phyloP scores from a whole-genome alignment of 2,329 filamentous ascomycete species.

The Nectriaceae sp. region DNA sequence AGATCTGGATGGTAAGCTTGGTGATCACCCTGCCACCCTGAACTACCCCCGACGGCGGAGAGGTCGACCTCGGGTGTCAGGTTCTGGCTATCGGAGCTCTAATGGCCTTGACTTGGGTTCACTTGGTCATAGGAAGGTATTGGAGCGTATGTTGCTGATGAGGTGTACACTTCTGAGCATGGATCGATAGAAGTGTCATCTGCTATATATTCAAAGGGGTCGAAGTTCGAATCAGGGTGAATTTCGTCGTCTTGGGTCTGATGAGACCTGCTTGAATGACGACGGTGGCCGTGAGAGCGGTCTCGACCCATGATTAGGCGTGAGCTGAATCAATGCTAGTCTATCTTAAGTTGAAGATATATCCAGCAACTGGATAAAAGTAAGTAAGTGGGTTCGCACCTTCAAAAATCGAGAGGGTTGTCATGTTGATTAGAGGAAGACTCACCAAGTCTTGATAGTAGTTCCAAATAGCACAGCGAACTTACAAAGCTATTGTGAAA shows the following conservation, averaged over 20 bases:
- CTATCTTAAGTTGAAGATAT: no score
- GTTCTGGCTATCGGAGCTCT: slow-evolving; percentile 16
- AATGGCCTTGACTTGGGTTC: slow-evolving; percentile 21
- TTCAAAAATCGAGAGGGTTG: no score
- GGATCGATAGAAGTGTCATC: neutral
- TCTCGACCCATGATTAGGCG: no score
- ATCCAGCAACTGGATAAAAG: no score
- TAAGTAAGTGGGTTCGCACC: no score
- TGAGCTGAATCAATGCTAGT: no score
- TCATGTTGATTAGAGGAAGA: no score
- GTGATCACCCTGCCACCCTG: slow-evolving; percentile 16
- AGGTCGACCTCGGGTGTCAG: slow-evolving; percentile 11
- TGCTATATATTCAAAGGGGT: no score
- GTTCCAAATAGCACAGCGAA: no score
- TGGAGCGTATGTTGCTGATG: neutral
- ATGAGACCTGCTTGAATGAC: slow-evolving; percentile 9
- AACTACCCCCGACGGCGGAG: slow-evolving; percentile 8
- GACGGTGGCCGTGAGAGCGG: neutral
- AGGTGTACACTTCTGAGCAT: neutral
- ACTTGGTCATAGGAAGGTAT: slow-evolving; percentile 9
- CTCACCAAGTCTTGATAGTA: no score
- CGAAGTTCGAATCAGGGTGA: slow-evolving; percentile 13
- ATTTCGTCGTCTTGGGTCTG: slow-evolving; percentile 14
- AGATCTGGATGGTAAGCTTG: neutral
- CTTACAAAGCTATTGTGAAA: no score